phyloP scores from a whole-genome alignment of 352 stramenopile genomes.

The Pythium rishiriense region DNA sequence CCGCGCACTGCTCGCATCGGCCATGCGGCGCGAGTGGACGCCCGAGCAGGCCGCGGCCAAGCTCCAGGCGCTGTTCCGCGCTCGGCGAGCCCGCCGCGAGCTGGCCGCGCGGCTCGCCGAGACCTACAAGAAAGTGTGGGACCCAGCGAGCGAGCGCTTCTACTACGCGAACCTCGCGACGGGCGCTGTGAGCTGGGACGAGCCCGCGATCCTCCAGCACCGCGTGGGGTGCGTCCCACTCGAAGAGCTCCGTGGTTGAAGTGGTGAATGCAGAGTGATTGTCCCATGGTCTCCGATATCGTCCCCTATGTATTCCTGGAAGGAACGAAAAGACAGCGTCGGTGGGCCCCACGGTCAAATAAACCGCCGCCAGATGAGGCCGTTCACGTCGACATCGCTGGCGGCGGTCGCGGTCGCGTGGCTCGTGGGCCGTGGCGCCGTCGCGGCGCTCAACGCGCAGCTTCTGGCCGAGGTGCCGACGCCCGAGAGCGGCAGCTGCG shows the following conservation, averaged over 20 bases:
- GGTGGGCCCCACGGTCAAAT: no score
- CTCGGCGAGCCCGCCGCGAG: constrained; percentile 42
- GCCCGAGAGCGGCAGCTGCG: constrained; percentile 28
- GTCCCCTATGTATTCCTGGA: background rate
- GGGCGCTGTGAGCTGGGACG: constrained; percentile 62
- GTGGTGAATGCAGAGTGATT: background rate
- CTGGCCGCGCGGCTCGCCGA: constrained; percentile 38
- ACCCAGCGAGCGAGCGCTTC: constrained; percentile 43
- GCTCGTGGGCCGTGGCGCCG: background rate
- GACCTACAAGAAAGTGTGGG: constrained; percentile 60
- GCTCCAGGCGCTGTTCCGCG: constrained; percentile 63
- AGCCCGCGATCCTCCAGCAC: constrained; percentile 32
- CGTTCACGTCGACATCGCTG: no score
- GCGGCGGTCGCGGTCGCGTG: background rate
- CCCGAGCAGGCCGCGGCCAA: constrained; percentile 43
- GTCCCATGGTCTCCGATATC: background rate
- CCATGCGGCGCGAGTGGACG: constrained; percentile 36
- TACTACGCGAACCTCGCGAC: constrained; percentile 83
- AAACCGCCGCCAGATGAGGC: background rate
- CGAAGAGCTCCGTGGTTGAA: constrained; percentile 16
- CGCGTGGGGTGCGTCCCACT: constrained; percentile 27
- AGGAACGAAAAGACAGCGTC: no score
- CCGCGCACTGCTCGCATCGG: constrained; percentile 25
- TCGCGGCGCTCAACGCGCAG: background rate
- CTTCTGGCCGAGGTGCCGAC: background rate